phyloP scores from a whole-genome alignment of 2,329 filamentous ascomycete genomes.

The Aspergillaceae sp. region DNA sequence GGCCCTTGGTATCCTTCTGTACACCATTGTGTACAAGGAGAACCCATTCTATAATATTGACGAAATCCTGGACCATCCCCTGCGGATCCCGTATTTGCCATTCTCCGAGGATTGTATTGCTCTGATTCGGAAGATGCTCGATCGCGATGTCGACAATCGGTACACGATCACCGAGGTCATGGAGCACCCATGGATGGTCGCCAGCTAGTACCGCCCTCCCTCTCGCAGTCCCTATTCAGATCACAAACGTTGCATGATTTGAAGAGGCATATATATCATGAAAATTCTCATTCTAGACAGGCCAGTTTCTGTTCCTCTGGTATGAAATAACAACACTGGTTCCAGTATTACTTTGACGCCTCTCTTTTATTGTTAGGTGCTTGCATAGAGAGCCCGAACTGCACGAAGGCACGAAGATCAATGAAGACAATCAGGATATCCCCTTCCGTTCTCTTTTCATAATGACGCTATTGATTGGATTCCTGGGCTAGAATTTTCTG shows the following conservation, averaged over 20 bases:
- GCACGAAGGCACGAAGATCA: background rate
- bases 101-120: slow-evolving; percentile 80
- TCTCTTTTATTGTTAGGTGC: background rate
- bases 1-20: slow-evolving; percentile 92
- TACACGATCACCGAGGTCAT: slow-evolving; percentile 83
- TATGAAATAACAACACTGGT: background rate
- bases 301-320: background rate
- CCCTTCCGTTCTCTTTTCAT: no score
- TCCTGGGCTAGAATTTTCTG: no score
- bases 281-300: background rate
- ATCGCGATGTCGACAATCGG: slow-evolving; percentile 74
- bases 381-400: background rate
- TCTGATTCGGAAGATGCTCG: slow-evolving; percentile 81
- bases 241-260: slow-evolving; percentile 1
- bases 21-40: slow-evolving; percentile 99
- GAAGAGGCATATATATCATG: background rate
- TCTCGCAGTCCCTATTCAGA: background rate
- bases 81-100: slow-evolving; percentile 66
- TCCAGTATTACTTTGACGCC: background rate
- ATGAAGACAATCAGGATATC: background rate
- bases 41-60: slow-evolving; percentile 99
- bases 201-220: slow-evolving; percentile 10
- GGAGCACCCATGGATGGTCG: slow-evolving; percentile 68
- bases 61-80: slow-evolving; percentile 95
- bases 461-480: no score